Evolutionary conservation across 495 filamentous ascomycete species (phyloP).

Genomic region (Talaromyces stipitatus): DNA sequence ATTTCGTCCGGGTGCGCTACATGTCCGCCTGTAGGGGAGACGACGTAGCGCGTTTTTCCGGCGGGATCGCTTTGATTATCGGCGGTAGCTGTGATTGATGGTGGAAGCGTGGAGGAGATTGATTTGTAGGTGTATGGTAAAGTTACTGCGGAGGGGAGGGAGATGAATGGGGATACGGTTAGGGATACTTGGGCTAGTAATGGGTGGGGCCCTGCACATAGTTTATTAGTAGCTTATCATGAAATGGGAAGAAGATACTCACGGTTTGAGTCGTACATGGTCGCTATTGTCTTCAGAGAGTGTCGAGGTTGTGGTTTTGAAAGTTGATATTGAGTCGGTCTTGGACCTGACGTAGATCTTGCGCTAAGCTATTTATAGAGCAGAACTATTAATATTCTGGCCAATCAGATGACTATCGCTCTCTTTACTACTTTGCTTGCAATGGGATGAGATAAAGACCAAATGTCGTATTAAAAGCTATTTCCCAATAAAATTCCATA

Average conservation of each 20-base stretch:
- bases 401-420: too few relatives aligned
- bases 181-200: constrained; percentile 88
- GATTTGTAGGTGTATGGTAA: constrained; percentile 92
- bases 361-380: background rate
- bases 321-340: background rate
- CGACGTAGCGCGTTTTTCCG: constrained; percentile 56
- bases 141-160: constrained; percentile 80
- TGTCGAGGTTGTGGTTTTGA: background rate
- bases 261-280: constrained; percentile 42
- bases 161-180: constrained; percentile 90
- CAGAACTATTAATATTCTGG: too few relatives aligned
- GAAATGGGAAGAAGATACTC: constrained; percentile 6
- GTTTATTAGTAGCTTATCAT: constrained; percentile 11
- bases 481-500: too few relatives aligned
- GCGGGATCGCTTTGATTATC: constrained; percentile 21
- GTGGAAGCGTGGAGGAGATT: constrained; percentile 77
- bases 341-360: background rate
- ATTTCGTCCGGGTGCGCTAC: constrained; percentile 77
- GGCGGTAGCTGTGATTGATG: constrained; percentile 55
- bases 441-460: too few relatives aligned
- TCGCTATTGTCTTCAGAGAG: background rate
- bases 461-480: too few relatives aligned
- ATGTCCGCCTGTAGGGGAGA: constrained; percentile 63
- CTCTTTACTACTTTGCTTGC: background rate
- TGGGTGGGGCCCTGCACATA: constrained; percentile 61